Evolutionary conservation across 495 filamentous ascomycete species (phyloP).

Genomic region (Penicillium lagena): DNA sequence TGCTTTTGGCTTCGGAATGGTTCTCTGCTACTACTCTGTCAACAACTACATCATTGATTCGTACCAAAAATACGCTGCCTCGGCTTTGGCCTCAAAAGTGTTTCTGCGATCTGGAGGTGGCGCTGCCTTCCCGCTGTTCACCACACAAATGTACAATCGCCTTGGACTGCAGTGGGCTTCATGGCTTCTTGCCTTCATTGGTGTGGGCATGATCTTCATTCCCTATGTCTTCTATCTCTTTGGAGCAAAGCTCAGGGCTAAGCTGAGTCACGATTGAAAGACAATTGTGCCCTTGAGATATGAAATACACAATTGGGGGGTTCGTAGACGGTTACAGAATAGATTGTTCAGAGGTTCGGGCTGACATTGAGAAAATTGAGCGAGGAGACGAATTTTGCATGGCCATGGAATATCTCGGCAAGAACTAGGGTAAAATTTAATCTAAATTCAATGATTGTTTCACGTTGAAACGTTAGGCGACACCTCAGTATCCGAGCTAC

Average conservation of each 20-base stretch:
- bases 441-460: too few relatives aligned
- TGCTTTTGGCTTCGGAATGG: conserved; percentile 64
- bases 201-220: conserved; percentile 41
- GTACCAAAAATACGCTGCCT: conserved; percentile 41
- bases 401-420: too few relatives aligned
- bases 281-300: too few relatives aligned
- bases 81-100: conserved; percentile 28
- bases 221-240: conserved; percentile 35
- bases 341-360: too few relatives aligned
- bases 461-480: not conserved
- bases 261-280: too few relatives aligned
- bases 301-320: too few relatives aligned
- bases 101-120: conserved; percentile 26
- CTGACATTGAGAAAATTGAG: too few relatives aligned
- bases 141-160: conserved; percentile 45
- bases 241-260: conserved; percentile 16
- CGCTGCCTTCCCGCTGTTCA: conserved; percentile 43
- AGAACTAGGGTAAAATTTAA: too few relatives aligned
- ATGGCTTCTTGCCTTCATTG: conserved; percentile 47
- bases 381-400: too few relatives aligned
- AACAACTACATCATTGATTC: conserved; percentile 68
- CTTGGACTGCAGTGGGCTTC: conserved; percentile 52
- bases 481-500: not conserved
- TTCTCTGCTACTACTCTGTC: conserved; percentile 59
- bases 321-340: too few relatives aligned